These are phyloP conservation scores for Aspergillus quadricinctus DNA, from an alignment of 2,329 filamentous ascomycete species.

Conservation along the genomic window DNA sequence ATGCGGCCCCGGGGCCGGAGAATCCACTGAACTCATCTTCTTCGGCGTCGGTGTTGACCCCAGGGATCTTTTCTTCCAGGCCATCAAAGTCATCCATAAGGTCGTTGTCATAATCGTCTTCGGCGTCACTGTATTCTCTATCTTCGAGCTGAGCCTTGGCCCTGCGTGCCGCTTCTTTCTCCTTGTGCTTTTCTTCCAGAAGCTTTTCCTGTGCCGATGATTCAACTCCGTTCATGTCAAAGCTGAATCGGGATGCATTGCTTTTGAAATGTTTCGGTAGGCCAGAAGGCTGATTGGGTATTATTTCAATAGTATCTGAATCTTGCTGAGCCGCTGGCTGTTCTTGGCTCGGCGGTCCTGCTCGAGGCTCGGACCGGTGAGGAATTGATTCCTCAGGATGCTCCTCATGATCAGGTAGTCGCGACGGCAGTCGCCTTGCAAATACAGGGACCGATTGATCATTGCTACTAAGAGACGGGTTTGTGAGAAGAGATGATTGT, in stretches of 20 bases:
- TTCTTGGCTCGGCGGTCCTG: constrained; percentile 3
- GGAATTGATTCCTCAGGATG: constrained; percentile 6
- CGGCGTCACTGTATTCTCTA: constrained; percentile 37
- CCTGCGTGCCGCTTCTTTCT: constrained; percentile 45
- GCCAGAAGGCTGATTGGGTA: constrained; percentile 26
- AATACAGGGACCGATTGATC: constrained; percentile 40
- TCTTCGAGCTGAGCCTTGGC: constrained; percentile 27
- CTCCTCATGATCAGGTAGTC: constrained; percentile 23
- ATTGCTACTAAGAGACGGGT: constrained; percentile 21
- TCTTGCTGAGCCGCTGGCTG: constrained; percentile 15
- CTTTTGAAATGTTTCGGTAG: constrained; percentile 49
- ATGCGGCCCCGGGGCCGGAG: constrained; percentile 19
- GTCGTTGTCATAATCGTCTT: constrained; percentile 44
- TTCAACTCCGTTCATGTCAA: constrained; percentile 57
- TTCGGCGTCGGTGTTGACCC: constrained; percentile 45
- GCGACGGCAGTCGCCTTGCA: constrained; percentile 40
- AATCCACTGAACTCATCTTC: constrained; percentile 32
- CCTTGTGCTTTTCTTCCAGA: constrained; percentile 59
- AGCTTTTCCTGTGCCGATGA: constrained; percentile 58
- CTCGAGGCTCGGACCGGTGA: constrained; percentile 4
- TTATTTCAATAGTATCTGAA: constrained; percentile 28
- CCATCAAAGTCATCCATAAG: constrained; percentile 41
- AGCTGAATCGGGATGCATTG: constrained; percentile 61
- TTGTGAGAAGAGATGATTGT: constrained; percentile 36
- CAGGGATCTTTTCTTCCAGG: constrained; percentile 46